These are phyloP conservation scores for Pythium brassicae DNA, from an alignment of 352 stramenopile species.

Conservation along the genomic window DNA sequence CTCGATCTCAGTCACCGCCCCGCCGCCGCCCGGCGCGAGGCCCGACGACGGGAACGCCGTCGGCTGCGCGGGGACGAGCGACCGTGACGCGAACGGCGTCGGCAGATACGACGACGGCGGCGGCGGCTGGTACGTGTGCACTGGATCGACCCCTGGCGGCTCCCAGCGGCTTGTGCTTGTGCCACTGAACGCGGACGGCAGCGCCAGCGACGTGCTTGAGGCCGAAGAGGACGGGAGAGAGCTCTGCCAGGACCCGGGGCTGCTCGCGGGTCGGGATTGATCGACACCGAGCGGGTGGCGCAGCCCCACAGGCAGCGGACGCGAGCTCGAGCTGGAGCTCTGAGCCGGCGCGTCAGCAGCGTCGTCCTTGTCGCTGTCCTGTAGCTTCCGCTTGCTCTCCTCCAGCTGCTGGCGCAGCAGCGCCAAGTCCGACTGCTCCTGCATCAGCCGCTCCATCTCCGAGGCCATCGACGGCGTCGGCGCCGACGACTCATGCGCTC, in stretches of 20 bases:
- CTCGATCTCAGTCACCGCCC: slow-evolving; percentile 38
- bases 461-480: slow-evolving; percentile 20
- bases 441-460: slow-evolving; percentile 59
- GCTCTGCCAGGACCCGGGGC: slow-evolving; percentile 5
- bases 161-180: slow-evolving; percentile 10
- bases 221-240: not conserved
- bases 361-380: slow-evolving; percentile 22
- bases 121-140: not conserved
- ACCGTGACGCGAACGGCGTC: slow-evolving; percentile 10
- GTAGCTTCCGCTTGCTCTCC: slow-evolving; percentile 60
- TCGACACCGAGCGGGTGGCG: slow-evolving; percentile 1
- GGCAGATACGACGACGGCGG: not conserved
- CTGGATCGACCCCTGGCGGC: not conserved
- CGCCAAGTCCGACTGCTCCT: slow-evolving; percentile 66
- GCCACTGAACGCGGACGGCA: not conserved
- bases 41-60: slow-evolving; percentile 22
- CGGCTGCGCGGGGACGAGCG: slow-evolving; percentile 19
- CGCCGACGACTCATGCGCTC: too few relatives aligned
- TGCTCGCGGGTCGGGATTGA: not conserved
- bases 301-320: not conserved
- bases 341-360: not conserved
- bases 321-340: slow-evolving; percentile 1
- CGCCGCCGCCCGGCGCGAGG: slow-evolving; percentile 14
- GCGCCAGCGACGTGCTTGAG: not conserved
- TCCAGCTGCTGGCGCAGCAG: slow-evolving; percentile 55